Percentiles rank a stretch among this genome's conserved stretches.
phyloP scores from a whole-genome alignment of 495 filamentous ascomycete genomes.

The Physcia stellaris region DNA sequence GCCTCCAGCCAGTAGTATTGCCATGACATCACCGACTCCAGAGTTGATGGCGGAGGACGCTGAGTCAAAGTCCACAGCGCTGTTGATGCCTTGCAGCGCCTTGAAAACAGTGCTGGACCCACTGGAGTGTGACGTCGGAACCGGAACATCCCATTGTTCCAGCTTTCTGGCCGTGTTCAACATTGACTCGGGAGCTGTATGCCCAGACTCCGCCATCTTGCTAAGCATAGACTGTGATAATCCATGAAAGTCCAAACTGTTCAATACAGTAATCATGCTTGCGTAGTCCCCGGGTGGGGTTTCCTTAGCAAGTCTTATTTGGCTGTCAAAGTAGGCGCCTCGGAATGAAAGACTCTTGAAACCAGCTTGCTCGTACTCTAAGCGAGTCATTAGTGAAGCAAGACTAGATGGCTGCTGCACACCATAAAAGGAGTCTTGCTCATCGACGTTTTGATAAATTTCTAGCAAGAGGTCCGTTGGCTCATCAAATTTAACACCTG shows the following conservation, averaged over 20 bases:
- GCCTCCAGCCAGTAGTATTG: constrained; percentile 36
- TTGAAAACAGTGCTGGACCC: constrained; percentile 60
- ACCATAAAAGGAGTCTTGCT: constrained; percentile 95
- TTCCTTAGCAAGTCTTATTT: constrained; percentile 41
- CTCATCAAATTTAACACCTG: constrained; percentile 39
- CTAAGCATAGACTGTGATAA: constrained; percentile 60
- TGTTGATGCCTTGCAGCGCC: constrained; percentile 66
- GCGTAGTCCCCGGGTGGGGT: constrained; percentile 25
- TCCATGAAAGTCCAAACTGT: constrained; percentile 54
- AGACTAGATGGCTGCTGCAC: constrained; percentile 66
- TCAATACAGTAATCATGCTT: constrained; percentile 37
- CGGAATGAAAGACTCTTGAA: constrained; percentile 81
- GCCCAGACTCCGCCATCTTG: constrained; percentile 18
- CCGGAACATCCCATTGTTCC: constrained; percentile 85
- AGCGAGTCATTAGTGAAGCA: constrained; percentile 57
- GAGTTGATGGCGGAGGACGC: constrained; percentile 42
- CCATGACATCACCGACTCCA: constrained; percentile 51
- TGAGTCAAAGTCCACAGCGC: constrained; percentile 37
- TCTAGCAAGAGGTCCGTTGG: constrained; percentile 56
- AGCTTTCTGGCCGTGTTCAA: constrained; percentile 73
- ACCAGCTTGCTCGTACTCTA: constrained; percentile 87
- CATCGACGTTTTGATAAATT: constrained; percentile 83
- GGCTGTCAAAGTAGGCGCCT: constrained; percentile 81
- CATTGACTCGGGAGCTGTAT: constrained; percentile 47
- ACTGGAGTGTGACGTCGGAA: constrained; percentile 44